Percentiles rank a stretch among this genome's conserved stretches.
These are phyloP conservation scores for Seminavis robusta DNA, from an alignment of 108 stramenopile species.

Conservation along the genomic window DNA sequence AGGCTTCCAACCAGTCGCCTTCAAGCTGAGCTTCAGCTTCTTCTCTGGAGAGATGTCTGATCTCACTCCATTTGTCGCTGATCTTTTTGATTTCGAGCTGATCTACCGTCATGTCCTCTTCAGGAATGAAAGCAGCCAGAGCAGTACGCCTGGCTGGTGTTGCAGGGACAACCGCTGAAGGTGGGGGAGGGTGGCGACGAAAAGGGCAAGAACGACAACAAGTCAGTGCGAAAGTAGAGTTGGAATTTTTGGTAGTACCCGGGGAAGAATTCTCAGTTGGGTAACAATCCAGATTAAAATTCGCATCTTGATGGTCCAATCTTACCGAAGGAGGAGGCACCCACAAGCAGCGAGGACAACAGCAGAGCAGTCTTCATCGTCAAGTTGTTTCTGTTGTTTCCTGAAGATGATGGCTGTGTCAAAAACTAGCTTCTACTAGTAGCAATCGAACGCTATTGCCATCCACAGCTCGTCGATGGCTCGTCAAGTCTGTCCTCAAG, in stretches of 20 bases:
- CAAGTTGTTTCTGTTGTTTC: no score
- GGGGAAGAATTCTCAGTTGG: background rate
- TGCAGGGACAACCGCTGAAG: conserved; percentile 1
- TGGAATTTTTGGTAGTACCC: background rate
- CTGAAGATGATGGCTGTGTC: no score
- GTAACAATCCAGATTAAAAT: background rate
- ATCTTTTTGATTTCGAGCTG: conserved; percentile 37
- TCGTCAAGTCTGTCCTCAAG: no score
- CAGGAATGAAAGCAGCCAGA: conserved; percentile 33
- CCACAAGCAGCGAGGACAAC: conserved; percentile 47
- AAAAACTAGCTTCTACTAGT: no score
- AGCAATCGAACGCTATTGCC: no score
- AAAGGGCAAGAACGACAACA: background rate
- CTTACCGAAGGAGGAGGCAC: conserved; percentile 73
- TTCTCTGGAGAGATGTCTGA: conserved; percentile 50
- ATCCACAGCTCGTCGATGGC: no score
- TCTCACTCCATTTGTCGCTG: conserved; percentile 58
- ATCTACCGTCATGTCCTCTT: conserved; percentile 38
- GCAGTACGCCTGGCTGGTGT: conserved; percentile 11
- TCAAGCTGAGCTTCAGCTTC: conserved; percentile 53
- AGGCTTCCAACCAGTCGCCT: conserved; percentile 73
- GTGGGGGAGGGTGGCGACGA: no score
- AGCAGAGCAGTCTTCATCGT: conserved; percentile 63
- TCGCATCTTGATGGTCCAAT: background rate
- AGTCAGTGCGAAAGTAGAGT: background rate